Base-by-base conservation (phyloP, 805 yeast genomes). In the Pichia cabralensis region DNA sequence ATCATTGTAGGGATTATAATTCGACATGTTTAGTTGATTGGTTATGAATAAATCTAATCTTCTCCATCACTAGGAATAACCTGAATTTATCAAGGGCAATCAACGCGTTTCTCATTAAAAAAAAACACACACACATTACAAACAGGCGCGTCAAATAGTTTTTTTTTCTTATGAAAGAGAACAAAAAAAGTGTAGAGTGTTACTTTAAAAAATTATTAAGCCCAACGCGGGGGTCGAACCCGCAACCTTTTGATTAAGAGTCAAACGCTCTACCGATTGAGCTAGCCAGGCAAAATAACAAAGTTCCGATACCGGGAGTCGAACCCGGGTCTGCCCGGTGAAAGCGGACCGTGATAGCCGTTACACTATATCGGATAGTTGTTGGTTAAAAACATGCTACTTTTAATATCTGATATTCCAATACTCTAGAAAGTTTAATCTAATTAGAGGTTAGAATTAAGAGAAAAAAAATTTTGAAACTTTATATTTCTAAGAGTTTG, bases 291-390 rank as follows among this genome's bases (percentile, higher is more conserved):
- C 34, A 18, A 25, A 15, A 30, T 14, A 22, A 5, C 13, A 22
- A 26, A 23, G 40, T 61, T 58, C 62, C 61, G 59, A 55, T 55
- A 55, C 62, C 56, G 62, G 61, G 62, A 58, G 56, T 58, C 52
- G 62, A 58, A 58, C 62, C 61, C 62, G 56, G 62, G 59, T 58
- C 58, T 53, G 56, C 58, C 62, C 58, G 61, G 62, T 58, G 62
- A 58, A 61, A 58, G 58, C 61, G 61, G 62, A 50, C 52, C 54
- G 55, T 58, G 58, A 61, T 57, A 56, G 55, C 62, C 61, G 56
- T 56, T 57, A 58, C 58, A 58, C 61, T 55, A 56, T 54, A 61
- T 53, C 53, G 60, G 62, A 56, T n/a, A n/a, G n/a, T n/a, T n/a
- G n/a, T n/a, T n/a, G n/a, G n/a, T n/a, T n/a, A n/a, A n/a, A n/a